Evolutionary conservation across 495 filamentous ascomycete genomes (phyloP).

Genomic region (Tricharina praecox): DNA sequence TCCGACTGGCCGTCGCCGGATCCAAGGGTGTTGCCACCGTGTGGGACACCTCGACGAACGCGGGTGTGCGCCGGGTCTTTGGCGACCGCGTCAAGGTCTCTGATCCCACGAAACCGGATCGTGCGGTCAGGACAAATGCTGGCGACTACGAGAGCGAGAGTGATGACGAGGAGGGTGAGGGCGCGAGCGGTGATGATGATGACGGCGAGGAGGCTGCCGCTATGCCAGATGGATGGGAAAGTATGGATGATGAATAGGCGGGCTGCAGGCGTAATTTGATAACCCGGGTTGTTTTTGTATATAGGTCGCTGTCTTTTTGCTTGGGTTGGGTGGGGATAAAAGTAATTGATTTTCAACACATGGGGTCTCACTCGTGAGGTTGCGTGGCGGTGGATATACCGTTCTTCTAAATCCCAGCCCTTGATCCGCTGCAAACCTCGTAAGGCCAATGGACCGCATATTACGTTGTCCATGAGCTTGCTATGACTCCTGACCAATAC

Average conservation of each 20-base stretch:
- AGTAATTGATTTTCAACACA: too few relatives aligned
- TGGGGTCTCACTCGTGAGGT: too few relatives aligned
- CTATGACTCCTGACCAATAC: too few relatives aligned
- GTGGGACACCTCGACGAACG: conserved; percentile 95
- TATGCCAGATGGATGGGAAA: conserved; percentile 1
- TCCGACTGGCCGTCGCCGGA: conserved; percentile 79
- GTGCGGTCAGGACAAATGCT: neutral
- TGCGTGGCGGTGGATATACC: too few relatives aligned
- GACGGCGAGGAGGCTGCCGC: neutral
- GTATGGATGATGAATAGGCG: conserved; percentile 1
- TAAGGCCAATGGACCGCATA: too few relatives aligned
- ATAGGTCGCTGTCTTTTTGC: neutral
- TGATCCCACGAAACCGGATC: conserved; percentile 21
- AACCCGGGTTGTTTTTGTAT: neutral
- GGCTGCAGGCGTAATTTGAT: neutral
- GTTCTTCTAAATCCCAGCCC: too few relatives aligned
- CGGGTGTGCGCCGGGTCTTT: conserved; percentile 73
- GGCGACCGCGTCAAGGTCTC: conserved; percentile 45
- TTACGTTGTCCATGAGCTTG: too few relatives aligned
- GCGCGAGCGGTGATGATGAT: neutral
- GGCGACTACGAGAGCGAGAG: neutral
- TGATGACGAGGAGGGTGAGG: neutral
- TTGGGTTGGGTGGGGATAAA: too few relatives aligned
- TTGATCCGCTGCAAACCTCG: too few relatives aligned
- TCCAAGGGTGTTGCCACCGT: conserved; percentile 87